These are phyloP conservation scores for Sporobolomyces roseus DNA, from an alignment of 768 basidiomycete species.

Conservation along the genomic window DNA sequence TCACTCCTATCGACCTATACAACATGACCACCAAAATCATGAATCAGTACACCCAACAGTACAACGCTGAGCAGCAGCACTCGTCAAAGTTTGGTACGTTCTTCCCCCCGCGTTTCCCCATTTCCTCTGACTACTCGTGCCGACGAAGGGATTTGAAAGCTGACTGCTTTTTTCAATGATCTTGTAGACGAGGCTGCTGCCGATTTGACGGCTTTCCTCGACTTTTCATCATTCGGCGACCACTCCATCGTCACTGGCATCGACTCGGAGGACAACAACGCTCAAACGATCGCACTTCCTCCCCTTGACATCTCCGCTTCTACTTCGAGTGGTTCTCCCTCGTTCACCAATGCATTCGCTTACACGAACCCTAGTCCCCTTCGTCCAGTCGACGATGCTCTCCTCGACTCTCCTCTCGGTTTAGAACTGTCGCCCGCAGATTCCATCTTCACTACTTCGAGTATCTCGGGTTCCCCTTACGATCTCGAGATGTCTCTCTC, in stretches of 20 bases:
- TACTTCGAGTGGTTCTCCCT: background rate
- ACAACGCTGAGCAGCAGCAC: background rate
- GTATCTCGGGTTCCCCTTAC: slow-evolving; percentile 31
- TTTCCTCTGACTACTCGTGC: no score
- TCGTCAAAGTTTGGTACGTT: slow-evolving; percentile 18
- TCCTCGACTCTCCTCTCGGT: slow-evolving; percentile 41
- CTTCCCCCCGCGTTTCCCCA: background rate
- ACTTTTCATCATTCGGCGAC: slow-evolving; percentile 29
- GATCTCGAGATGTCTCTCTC: slow-evolving; percentile 28
- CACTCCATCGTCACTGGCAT: background rate
- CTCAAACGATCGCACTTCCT: no score
- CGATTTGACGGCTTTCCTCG: slow-evolving; percentile 38
- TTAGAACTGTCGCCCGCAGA: slow-evolving; percentile 34
- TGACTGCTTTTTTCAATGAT: no score
- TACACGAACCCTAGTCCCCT: background rate
- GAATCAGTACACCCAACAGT: slow-evolving; percentile 21
- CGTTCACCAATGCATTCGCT: slow-evolving; percentile 12
- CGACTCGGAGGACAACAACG: background rate
- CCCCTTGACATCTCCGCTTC: slow-evolving; percentile 1
- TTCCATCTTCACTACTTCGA: slow-evolving; percentile 22
- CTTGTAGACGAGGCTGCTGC: slow-evolving; percentile 26
- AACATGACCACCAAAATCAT: slow-evolving; percentile 17
- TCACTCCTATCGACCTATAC: no score
- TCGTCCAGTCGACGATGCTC: slow-evolving; percentile 35
- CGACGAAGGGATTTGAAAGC: no score